These are phyloP conservation scores for Ogataea glucozyma DNA, from an alignment of 805 yeast genomes.

Conservation along the genomic window DNA sequence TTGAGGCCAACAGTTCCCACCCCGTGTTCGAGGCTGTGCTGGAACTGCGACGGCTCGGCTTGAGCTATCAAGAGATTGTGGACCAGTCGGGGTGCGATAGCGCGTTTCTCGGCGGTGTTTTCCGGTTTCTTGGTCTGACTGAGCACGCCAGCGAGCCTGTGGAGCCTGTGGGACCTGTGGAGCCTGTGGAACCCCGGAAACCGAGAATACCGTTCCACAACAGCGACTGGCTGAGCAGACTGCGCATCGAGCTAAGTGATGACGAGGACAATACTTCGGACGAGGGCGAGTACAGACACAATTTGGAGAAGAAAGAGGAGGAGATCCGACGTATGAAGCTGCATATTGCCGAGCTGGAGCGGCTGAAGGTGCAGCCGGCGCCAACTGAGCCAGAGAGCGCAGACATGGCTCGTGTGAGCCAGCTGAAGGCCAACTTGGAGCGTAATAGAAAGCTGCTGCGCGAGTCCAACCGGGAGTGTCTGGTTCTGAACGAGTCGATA, in stretches of 20 bases:
- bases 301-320: slow-evolving; percentile 18
- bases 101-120: slow-evolving; percentile 18
- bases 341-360: slow-evolving; percentile 20
- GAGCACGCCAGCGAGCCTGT: not conserved
- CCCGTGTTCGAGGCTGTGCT: slow-evolving; percentile 26
- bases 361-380: not conserved
- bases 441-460: slow-evolving; percentile 8
- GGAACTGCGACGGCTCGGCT: slow-evolving; percentile 27
- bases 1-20: slow-evolving; percentile 13
- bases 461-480: slow-evolving; percentile 11
- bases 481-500: slow-evolving; percentile 16
- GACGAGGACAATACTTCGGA: slow-evolving; percentile 34
- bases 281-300: slow-evolving; percentile 2
- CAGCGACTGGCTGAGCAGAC: slow-evolving; percentile 19
- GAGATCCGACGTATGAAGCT: slow-evolving; percentile 23
- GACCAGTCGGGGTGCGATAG: slow-evolving; percentile 21
- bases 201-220: slow-evolving; percentile 18
- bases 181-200: not conserved
- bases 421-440: slow-evolving; percentile 11
- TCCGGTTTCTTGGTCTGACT: slow-evolving; percentile 12
- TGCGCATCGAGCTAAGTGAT: slow-evolving; percentile 31
- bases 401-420: not conserved
- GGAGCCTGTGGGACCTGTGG: not conserved
- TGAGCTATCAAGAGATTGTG: slow-evolving; percentile 20
- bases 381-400: not conserved